phyloP scores from a whole-genome alignment of 2,329 filamentous ascomycete genomes.

The Helotiales sp. region DNA sequence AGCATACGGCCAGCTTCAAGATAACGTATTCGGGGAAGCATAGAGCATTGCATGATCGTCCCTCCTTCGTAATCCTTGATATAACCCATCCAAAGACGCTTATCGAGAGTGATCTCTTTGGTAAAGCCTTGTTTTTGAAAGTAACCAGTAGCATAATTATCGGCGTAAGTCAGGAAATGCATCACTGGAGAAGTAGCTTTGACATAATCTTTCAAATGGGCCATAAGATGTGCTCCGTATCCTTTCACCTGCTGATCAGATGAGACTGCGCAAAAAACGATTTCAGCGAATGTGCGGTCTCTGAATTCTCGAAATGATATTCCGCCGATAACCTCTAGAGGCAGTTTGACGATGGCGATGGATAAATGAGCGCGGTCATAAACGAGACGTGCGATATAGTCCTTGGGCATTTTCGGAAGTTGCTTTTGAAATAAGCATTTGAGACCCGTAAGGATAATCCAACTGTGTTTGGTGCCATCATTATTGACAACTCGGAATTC shows the following conservation, averaged over 20 bases:
- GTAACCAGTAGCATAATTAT: slow-evolving; percentile 98
- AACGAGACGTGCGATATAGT: slow-evolving; percentile 95
- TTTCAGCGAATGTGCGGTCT: slow-evolving; percentile 90
- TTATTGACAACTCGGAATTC: slow-evolving; percentile 99
- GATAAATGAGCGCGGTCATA: slow-evolving; percentile 96
- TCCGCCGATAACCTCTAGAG: slow-evolving; percentile 90
- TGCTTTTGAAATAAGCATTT: slow-evolving; percentile 99
- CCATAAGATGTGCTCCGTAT: slow-evolving; percentile 97
- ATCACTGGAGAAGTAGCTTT: slow-evolving; percentile 95
- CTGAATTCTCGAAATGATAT: slow-evolving; percentile 97
- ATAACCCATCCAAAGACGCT: slow-evolving; percentile 96
- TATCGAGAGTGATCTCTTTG: slow-evolving; percentile 93
- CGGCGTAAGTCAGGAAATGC: slow-evolving; percentile 98
- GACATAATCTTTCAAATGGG: slow-evolving; percentile 96
- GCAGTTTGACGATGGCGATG: slow-evolving; percentile 96
- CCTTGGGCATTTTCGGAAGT: slow-evolving; percentile 98
- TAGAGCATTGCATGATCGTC: slow-evolving; percentile 98
- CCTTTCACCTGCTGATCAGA: slow-evolving; percentile 99
- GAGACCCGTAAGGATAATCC: slow-evolving; percentile 90
- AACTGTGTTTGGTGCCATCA: slow-evolving; percentile 81
- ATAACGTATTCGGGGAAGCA: slow-evolving; percentile 93
- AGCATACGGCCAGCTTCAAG: slow-evolving; percentile 92
- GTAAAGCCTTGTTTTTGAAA: slow-evolving; percentile 99
- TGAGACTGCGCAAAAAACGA: slow-evolving; percentile 97
- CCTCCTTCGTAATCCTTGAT: slow-evolving; percentile 99